These are phyloP conservation scores for Ulmus americana DNA, from an alignment of 331 rosid species.

Conservation along the genomic window DNA sequence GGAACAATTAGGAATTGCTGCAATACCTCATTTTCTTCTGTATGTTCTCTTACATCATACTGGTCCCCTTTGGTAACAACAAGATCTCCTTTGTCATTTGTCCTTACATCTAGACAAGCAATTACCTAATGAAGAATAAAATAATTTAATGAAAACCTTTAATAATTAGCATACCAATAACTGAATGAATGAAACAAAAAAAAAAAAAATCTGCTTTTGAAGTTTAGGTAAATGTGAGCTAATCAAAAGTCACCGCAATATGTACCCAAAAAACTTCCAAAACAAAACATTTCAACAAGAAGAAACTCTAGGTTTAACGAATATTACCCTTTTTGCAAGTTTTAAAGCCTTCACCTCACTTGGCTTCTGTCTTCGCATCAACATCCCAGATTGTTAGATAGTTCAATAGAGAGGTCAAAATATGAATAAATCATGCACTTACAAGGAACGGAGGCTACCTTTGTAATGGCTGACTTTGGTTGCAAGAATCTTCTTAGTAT, in stretches of 20 bases:
- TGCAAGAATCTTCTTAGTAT: conserved; percentile 79
- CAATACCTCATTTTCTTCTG: conserved; percentile 81
- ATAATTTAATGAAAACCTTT: conserved; percentile 7
- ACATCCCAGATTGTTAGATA: conserved; percentile 42
- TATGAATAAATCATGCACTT: conserved; percentile 21
- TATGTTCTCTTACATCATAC: conserved; percentile 86
- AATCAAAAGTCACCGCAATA: not conserved
- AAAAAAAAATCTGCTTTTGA: not conserved
- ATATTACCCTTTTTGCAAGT: conserved; percentile 83
- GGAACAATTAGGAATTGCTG: conserved; percentile 8
- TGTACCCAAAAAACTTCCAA: not conserved
- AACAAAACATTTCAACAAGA: not conserved
- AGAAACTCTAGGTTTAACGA: conserved; percentile 10
- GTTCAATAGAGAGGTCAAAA: conserved; percentile 23
- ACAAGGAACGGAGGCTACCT: conserved; percentile 51
- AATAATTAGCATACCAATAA: not conserved
- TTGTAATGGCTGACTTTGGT: conserved; percentile 49
- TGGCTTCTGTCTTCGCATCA: conserved; percentile 66
- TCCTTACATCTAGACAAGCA: conserved; percentile 95
- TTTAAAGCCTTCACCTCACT: conserved; percentile 63
- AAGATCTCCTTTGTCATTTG: conserved; percentile 91
- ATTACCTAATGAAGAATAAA: conserved; percentile 51
- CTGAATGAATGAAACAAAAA: not conserved
- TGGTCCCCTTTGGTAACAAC: conserved; percentile 99
- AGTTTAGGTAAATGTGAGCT: not conserved